Evolutionary conservation across 768 basidiomycete species (phyloP).

Genomic region (Xerocomus spinulosus): DNA sequence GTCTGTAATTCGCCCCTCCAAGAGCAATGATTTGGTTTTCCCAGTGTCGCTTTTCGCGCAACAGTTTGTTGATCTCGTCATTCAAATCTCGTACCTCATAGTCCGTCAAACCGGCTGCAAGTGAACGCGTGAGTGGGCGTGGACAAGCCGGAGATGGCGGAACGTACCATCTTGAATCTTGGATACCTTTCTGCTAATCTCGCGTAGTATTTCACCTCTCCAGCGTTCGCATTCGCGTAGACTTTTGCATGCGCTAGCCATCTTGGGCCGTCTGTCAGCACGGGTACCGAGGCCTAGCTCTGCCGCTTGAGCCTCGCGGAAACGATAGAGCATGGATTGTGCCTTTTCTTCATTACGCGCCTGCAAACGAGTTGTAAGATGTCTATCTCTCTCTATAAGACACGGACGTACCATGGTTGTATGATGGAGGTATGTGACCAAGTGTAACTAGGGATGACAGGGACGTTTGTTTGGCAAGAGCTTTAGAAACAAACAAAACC

Average conservation of each 20-base stretch:
- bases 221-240: conserved; percentile 91
- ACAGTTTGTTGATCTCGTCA: conserved; percentile 93
- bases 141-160: not conserved
- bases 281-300: conserved; percentile 90
- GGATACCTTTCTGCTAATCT: conserved; percentile 93
- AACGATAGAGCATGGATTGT: conserved; percentile 91
- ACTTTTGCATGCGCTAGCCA: conserved; percentile 91
- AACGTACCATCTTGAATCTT: conserved; percentile 92
- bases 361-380: conserved; percentile 34
- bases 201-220: conserved; percentile 91
- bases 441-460: not conserved
- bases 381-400: no score
- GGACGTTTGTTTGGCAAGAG: conserved; percentile 22
- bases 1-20: conserved; percentile 92
- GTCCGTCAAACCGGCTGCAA: conserved; percentile 82
- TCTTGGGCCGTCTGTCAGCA: conserved; percentile 79
- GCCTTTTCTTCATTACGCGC: conserved; percentile 99
- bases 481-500: conserved; percentile 26
- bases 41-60: conserved; percentile 96
- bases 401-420: conserved; percentile 14
- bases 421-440: not conserved
- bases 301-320: conserved; percentile 93
- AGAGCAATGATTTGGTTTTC: conserved; percentile 96
- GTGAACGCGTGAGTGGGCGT: not conserved
- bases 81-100: conserved; percentile 96